phyloP scores from a whole-genome alignment of 148 eudicot species.

The Mesembryanthemum crystallinum region DNA sequence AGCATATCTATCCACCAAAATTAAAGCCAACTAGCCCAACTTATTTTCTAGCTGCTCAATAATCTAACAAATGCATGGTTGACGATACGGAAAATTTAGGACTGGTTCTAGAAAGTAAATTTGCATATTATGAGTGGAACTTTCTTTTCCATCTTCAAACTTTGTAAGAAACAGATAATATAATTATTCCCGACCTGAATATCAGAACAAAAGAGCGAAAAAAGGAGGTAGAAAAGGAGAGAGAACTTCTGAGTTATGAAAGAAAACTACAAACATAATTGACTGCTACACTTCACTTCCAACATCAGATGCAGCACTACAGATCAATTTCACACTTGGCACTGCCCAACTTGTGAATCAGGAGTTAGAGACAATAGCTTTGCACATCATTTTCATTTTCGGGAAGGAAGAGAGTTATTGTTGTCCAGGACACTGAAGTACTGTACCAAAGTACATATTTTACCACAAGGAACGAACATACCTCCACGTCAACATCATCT shows the following conservation, averaged over 20 bases:
- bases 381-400: background rate
- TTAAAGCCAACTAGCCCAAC: no score
- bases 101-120: no score
- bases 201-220: background rate
- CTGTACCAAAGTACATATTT: background rate
- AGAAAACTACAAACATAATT: no score
- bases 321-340: no score
- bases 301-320: no score
- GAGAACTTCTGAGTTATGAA: background rate
- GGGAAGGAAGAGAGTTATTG: background rate
- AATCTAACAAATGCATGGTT: no score
- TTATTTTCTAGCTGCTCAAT: no score
- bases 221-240: background rate
- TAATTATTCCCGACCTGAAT: background rate
- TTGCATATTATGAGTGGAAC: background rate
- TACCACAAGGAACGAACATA: slow-evolving; percentile 18
- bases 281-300: no score
- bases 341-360: background rate
- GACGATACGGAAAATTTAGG: no score
- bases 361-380: background rate
- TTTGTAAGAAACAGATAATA: background rate
- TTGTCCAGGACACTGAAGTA: background rate
- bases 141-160: background rate
- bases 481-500: slow-evolving; percentile 56
- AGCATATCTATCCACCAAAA: no score